Conservation (phyloP, 2,329 filamentous ascomycete genomes). For the Geosmithia morbida region DNA sequence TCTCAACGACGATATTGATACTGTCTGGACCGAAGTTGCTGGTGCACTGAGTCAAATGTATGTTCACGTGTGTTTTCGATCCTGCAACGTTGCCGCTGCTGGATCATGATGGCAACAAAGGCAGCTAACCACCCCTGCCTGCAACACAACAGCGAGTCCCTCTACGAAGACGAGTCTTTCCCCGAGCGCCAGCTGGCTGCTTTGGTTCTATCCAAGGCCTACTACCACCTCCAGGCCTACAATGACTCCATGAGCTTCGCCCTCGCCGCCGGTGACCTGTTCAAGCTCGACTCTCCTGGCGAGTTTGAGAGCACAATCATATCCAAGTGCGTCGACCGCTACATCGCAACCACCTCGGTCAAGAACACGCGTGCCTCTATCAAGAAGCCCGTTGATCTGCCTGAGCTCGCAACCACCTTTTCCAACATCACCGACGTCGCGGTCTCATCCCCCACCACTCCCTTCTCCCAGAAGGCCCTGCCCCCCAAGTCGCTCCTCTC, state of each 20-base stretch:
- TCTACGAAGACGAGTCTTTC: slow-evolving; percentile 94
- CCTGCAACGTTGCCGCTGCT: background rate
- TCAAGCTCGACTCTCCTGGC: slow-evolving; percentile 78
- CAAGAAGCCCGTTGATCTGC: slow-evolving; percentile 32
- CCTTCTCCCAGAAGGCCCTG: slow-evolving; percentile 85
- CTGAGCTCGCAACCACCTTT: slow-evolving; percentile 72
- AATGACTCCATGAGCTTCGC: slow-evolving; percentile 99
- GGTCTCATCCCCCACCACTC: slow-evolving; percentile 77
- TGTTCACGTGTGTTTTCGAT: background rate
- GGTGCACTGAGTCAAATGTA: slow-evolving; percentile 89
- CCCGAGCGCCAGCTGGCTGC: slow-evolving; percentile 89
- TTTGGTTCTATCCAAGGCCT: slow-evolving; percentile 91
- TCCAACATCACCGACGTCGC: slow-evolving; percentile 52
- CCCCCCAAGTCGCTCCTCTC: slow-evolving; percentile 94
- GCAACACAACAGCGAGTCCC: slow-evolving; percentile 57
- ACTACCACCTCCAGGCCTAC: slow-evolving; percentile 97
- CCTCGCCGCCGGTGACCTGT: slow-evolving; percentile 83
- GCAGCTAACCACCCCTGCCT: slow-evolving; percentile 3
- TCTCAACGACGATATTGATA: slow-evolving; percentile 91
- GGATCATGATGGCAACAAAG: slow-evolving; percentile 1
- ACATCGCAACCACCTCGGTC: slow-evolving; percentile 60
- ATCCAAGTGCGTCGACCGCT: slow-evolving; percentile 95
- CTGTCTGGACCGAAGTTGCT: slow-evolving; percentile 95
- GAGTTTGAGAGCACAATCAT: slow-evolving; percentile 99
- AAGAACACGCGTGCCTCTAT: slow-evolving; percentile 30